A percentile compares a stretch with the other conserved stretches of the same genome.
Conservation (phyloP, 2,329 filamentous ascomycete genomes). For the Pezicula carpinea region DNA sequence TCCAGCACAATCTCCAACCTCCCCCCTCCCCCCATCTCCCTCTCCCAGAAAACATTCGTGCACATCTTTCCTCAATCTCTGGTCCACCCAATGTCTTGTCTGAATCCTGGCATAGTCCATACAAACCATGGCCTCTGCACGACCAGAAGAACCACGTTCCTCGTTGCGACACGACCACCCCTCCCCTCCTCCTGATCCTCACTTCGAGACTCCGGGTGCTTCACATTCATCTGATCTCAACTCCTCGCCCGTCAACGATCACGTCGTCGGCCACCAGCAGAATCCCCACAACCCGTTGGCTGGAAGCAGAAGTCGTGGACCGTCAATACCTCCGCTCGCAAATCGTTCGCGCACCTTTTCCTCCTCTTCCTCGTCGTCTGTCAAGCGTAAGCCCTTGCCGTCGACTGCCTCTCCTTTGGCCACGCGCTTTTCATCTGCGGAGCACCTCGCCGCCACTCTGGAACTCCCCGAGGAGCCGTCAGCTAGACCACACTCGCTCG, state of each 20-base stretch:
- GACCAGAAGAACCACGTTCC: too few relatives aligned
- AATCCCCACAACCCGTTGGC: constrained; percentile 7
- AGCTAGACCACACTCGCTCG: constrained; percentile 49
- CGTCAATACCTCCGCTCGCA: constrained; percentile 15
- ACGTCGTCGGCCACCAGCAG: constrained; percentile 2
- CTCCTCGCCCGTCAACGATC: constrained; percentile 6
- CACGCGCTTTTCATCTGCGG: constrained; percentile 41
- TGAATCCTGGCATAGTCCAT: constrained; percentile 9
- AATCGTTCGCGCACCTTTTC: constrained; percentile 18
- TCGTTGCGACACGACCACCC: constrained; percentile 7
- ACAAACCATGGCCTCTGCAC: constrained; percentile 22
- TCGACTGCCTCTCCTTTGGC: constrained; percentile 48
- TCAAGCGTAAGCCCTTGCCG: constrained; percentile 59
- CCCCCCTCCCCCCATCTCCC: constrained; percentile 8
- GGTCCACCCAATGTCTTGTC: constrained; percentile 19
- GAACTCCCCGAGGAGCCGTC: constrained; percentile 47
- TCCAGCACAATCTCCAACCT: constrained; percentile 1
- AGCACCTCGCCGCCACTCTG: constrained; percentile 30
- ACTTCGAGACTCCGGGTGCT: constrained; percentile 26
- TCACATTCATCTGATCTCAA: constrained; percentile 23
- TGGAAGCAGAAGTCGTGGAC: constrained; percentile 11
- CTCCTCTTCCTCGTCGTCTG: constrained; percentile 20
- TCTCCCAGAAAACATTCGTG: constrained; percentile 17
- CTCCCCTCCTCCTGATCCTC: constrained; percentile 15
- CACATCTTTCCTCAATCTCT: constrained; percentile 9